Conservation (phyloP, 2,329 filamentous ascomycete species). For the Verticillium nonalfalfae region DNA sequence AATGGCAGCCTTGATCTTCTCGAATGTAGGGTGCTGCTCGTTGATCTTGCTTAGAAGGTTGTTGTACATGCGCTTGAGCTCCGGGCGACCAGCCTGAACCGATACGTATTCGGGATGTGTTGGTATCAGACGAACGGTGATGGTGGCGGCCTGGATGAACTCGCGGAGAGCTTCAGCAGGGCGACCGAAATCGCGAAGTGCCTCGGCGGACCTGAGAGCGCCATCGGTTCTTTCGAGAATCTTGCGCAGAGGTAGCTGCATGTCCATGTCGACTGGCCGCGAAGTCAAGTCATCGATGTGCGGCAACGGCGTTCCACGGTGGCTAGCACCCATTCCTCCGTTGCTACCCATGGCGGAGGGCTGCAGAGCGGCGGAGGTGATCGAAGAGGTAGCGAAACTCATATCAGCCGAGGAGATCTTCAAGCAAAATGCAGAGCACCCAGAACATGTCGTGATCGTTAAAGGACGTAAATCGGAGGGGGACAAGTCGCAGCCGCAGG, state of each 20-base stretch:
- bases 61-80: conserved; percentile 40
- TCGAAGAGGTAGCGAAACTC: not conserved
- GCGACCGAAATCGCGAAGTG: conserved; percentile 54
- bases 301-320: conserved; percentile 31
- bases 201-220: conserved; percentile 53
- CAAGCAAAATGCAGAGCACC: not conserved
- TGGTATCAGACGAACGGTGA: conserved; percentile 71
- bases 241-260: conserved; percentile 43
- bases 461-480: not conserved
- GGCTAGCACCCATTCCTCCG: conserved; percentile 9
- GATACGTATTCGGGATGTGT: conserved; percentile 67
- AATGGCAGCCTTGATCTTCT: conserved; percentile 52
- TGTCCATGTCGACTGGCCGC: conserved; percentile 37
- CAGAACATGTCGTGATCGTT: not conserved
- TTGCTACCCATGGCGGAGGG: not conserved
- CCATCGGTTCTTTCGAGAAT: conserved; percentile 47
- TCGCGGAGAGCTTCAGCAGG: conserved; percentile 75
- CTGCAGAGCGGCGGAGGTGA: not conserved
- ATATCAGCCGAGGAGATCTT: not conserved
- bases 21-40: conserved; percentile 41
- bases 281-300: conserved; percentile 49
- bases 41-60: conserved; percentile 44
- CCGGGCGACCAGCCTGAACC: conserved; percentile 48
- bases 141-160: conserved; percentile 75
- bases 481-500: not conserved